Evolutionary conservation across 1,139 yeast species (phyloP), one percentile per base, ranked within the genome.

Genomic region (Magnusiomyces suaveolens): DNA sequence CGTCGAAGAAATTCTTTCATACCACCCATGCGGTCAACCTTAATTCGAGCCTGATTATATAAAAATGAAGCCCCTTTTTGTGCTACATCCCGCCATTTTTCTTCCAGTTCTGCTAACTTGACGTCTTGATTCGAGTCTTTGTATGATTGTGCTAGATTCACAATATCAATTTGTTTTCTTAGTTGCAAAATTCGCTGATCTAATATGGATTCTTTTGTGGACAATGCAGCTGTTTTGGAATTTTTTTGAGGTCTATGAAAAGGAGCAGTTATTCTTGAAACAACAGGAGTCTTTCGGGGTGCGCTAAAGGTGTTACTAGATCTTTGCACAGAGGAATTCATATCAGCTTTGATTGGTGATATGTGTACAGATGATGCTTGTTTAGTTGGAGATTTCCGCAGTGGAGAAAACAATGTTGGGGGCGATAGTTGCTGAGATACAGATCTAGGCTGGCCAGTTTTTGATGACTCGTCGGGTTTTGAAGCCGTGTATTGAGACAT

Each of bases 1-100:
- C 66, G 68, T 54, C 66, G 65, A 36, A 69, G 62, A 51, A 72
- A 71, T 53, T 73, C 76, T 47, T 66, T 69, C 55, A 75, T 72
- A 0, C 81, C 81, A n/a, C 81, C 81, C 66, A 72, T 65, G 54
- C 64, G 69, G 32, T 67, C 67, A 2, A 77, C 69, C 55, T 75
- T 75, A 12, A 68, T 60, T 23, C 68, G 57, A 0, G 78, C 76
- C 8, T 73, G 70, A 57, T 75, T 75, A 33, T 70, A 60, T 43
- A 78, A 55, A 57, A 69, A 75, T 43, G 72, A 70, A 43, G 80
- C 72, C 0, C 77, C 78, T 49, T 63, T 66, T 56, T 75, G 75
- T 0, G 77, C 75, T 0, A 73, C 71, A 14, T 62, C 63, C 55
- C 77, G 67, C 81, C 81, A 78, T 57, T 75, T 74, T 0, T 58